These are phyloP conservation scores for Ramalina peruviana DNA, from an alignment of 495 filamentous ascomycete genomes.

Conservation along the genomic window DNA sequence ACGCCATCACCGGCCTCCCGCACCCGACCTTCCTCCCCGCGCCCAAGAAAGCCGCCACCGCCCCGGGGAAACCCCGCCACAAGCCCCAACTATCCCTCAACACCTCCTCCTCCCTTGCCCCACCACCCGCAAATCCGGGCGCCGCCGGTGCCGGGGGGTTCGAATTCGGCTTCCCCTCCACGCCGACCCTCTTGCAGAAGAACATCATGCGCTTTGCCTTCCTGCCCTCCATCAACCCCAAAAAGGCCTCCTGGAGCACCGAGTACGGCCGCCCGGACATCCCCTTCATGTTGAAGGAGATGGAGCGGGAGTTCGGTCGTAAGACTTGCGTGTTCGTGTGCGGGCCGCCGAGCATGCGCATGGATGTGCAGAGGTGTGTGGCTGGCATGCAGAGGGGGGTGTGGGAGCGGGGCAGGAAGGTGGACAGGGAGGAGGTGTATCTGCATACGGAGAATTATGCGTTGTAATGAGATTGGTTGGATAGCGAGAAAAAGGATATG, in stretches of 20 bases:
- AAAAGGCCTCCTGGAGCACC: slow-evolving; percentile 72
- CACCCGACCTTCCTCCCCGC: slow-evolving; percentile 29
- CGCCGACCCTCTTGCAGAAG: slow-evolving; percentile 66
- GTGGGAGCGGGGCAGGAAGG: slow-evolving; percentile 52
- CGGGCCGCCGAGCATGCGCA: slow-evolving; percentile 73
- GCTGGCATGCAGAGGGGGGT: slow-evolving; percentile 72
- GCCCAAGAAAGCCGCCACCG: slow-evolving; percentile 14
- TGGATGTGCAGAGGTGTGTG: slow-evolving; percentile 72
- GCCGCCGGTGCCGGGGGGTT: slow-evolving; percentile 27
- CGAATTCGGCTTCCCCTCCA: slow-evolving; percentile 64
- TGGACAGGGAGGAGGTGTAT: slow-evolving; percentile 82
- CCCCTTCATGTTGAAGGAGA: slow-evolving; percentile 65
- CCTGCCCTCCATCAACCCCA: slow-evolving; percentile 36
- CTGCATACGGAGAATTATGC: slow-evolving; percentile 94
- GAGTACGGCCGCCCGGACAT: slow-evolving; percentile 90
- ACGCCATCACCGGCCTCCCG: slow-evolving; percentile 71
- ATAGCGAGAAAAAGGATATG: too few relatives aligned
- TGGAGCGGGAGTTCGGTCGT: slow-evolving; percentile 65
- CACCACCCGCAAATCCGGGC: slow-evolving; percentile 1
- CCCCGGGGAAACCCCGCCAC: slow-evolving; percentile 7
- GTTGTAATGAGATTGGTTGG: slow-evolving; percentile 30
- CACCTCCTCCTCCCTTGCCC: slow-evolving; percentile 12
- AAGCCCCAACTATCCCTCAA: slow-evolving; percentile 12
- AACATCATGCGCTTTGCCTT: slow-evolving; percentile 79
- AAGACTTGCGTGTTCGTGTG: slow-evolving; percentile 90